Base-by-base conservation (phyloP, 2,329 filamentous ascomycete species). In the Trichocomaceae sp. region DNA sequence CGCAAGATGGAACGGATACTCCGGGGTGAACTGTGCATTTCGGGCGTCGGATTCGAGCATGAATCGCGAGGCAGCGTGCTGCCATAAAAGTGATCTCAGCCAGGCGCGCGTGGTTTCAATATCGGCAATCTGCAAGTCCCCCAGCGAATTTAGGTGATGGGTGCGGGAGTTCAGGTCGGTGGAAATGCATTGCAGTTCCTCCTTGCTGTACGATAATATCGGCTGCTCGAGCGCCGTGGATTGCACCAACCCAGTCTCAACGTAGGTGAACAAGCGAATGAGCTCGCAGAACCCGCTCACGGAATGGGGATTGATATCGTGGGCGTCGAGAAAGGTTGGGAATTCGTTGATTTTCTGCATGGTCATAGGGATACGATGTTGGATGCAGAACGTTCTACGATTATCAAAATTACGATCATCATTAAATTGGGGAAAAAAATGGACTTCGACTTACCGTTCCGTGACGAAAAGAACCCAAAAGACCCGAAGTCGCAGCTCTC, bases 31-130 rank as follows among this genome's bases (percentile, higher is more conserved):
- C 5, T 50, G 54, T 26, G 42, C 48, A n/a, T 37, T 52, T 35
- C 5, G 19, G 2, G 48, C 37, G 26, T 50, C 42, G 12, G 59
- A 60, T 19, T 56, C 51, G 37, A 60, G 59, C 59, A 60, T 60
- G 33, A 60, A 60, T 15, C 53, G 59, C 20, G 59, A 59, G n/a
- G 59, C 59, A 42, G 59, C 57, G 10, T 60, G 59, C 39, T 60
- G 59, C 59, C 59, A 60, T 13, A 60, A 29, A 37, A 60, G 47
- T 1, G 59, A 58, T 15, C 57, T 56, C n/a, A 60, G 47, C 59
- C 59, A 60, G 15, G 59, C 59, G 1, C 57, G 52, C 5, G 59
- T 60, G 12, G 59, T 60, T 20, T 59, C 48, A 42, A 60, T 60
- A 44, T 60, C 59, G 13, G 54, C 55, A 37, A 56, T 53, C 26